Percentiles rank a stretch among this genome's conserved stretches.
phyloP scores from a whole-genome alignment of 2,329 filamentous ascomycete species.

The Fusarium sterilihyphosum region DNA sequence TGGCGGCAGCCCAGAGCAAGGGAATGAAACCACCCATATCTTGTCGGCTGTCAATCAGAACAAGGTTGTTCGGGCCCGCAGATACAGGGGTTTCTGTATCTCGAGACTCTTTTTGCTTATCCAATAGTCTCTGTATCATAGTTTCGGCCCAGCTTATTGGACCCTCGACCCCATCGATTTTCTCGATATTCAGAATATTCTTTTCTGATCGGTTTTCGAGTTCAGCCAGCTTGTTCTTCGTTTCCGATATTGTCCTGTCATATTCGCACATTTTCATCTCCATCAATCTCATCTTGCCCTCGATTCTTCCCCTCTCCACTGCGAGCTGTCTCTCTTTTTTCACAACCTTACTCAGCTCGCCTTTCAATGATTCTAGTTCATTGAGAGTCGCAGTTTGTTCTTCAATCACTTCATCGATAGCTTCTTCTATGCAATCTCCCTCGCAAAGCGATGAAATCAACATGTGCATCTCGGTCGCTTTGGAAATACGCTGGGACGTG shows the following conservation, averaged over 20 bases:
- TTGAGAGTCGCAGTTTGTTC: too few species aligned
- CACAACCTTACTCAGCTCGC: fast-evolving
- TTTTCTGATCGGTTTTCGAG: neutral
- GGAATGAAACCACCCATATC: neutral
- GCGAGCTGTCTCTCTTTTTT: neutral
- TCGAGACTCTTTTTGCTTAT: neutral
- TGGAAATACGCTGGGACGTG: neutral
- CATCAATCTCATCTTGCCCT: too few species aligned
- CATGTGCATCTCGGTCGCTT: fast-evolving
- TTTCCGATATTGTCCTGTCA: fast-evolving
- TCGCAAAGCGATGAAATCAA: neutral
- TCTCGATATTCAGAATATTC: neutral
- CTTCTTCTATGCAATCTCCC: fast-evolving
- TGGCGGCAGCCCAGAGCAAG: neutral
- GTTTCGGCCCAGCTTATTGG: neutral
- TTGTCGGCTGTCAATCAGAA: neutral
- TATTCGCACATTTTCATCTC: fast-evolving
- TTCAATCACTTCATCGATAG: fast-evolving
- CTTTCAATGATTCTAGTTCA: neutral
- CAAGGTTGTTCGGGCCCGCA: neutral
- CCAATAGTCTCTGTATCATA: neutral
- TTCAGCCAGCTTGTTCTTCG: fast-evolving
- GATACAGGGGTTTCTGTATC: neutral
- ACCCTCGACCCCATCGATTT: neutral
- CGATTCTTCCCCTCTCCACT: too few species aligned